Evolutionary conservation across 805 yeast species (phyloP), one percentile per base, ranked within the genome.

Genomic region (Candida parachauliodes): DNA sequence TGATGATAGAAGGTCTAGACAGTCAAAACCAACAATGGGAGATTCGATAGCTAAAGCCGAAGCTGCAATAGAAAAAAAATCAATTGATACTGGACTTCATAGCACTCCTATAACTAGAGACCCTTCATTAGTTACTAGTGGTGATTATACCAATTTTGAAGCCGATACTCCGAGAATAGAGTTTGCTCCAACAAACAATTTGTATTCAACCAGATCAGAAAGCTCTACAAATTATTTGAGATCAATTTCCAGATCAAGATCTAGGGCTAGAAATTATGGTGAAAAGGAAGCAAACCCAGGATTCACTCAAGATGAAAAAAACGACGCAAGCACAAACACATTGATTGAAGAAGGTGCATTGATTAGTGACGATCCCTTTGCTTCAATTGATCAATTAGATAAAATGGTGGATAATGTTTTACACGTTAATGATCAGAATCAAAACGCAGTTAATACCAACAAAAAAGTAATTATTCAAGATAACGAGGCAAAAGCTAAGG

Each of bases 211-310:
- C 48, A 49, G 72, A 51, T 50, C 70, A 1, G 54, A 48, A 28
- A 63, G 78, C 12, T 72, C 79, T 0, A 57, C 74, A 28, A 65
- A 76, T 42, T 83, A 80, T 51, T 63, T 83, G 45, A 72, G 88
- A 47, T 75, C 83, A 1, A 77, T 79, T 31, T 79, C 85, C 1
- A 66, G 84, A 55, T 78, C 84, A 1, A 65, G 84, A 50, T 76
- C 83, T 6, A 68, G 83, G 55, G 66, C 64, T 20, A 27, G 43
- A 21, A 26, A 23, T 7, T 15, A 16, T 14, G 24, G 28, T 14
- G 25, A 24, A 9, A 29, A 28, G 10, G 41, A 32, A 19, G 24
- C 27, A 11, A 54, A 57, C 19, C 30, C 36, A 12, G 37, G 24
- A 4, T 49, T 14, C 4, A 44, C 43, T 18, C 28, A 39, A 16